Evolutionary conservation across 768 basidiomycete genomes (phyloP).

Genomic region (Zangia roseola): DNA sequence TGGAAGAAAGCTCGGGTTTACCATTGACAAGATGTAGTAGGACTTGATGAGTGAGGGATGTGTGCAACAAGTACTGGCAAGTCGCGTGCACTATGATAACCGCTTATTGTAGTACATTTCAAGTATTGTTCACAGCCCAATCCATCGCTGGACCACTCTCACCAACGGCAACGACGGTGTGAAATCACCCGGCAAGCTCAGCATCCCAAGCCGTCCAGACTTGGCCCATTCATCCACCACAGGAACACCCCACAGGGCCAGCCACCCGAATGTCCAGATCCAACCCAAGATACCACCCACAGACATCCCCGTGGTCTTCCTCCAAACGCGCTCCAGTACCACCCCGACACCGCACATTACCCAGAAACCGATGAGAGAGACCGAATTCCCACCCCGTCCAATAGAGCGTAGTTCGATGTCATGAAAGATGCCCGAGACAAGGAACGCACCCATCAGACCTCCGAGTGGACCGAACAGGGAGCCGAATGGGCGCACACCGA

Average conservation of each 20-base stretch:
- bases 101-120: no score
- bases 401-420: slow-evolving; percentile 54
- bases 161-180: slow-evolving; percentile 28
- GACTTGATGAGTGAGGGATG: not conserved
- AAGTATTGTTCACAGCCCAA: not conserved
- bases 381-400: slow-evolving; percentile 48
- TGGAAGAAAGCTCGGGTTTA: slow-evolving; percentile 46
- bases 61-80: no score
- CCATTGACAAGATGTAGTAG: slow-evolving; percentile 13
- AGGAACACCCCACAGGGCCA: slow-evolving; percentile 46
- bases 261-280: slow-evolving; percentile 54
- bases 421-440: slow-evolving; percentile 58
- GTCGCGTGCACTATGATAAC: no score
- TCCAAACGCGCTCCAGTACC: slow-evolving; percentile 49
- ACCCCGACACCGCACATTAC: slow-evolving; percentile 52
- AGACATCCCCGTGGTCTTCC: slow-evolving; percentile 37
- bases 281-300: slow-evolving; percentile 48
- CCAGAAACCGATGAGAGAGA: slow-evolving; percentile 48
- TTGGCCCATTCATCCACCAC: slow-evolving; percentile 41
- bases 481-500: slow-evolving; percentile 46
- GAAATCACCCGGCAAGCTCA: slow-evolving; percentile 8
- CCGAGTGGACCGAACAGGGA: slow-evolving; percentile 48
- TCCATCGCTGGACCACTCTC: not conserved
- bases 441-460: slow-evolving; percentile 54
- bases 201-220: slow-evolving; percentile 11